Base-by-base conservation (phyloP, 2,329 filamentous ascomycete genomes). In the Cladophialophora exuberans region DNA sequence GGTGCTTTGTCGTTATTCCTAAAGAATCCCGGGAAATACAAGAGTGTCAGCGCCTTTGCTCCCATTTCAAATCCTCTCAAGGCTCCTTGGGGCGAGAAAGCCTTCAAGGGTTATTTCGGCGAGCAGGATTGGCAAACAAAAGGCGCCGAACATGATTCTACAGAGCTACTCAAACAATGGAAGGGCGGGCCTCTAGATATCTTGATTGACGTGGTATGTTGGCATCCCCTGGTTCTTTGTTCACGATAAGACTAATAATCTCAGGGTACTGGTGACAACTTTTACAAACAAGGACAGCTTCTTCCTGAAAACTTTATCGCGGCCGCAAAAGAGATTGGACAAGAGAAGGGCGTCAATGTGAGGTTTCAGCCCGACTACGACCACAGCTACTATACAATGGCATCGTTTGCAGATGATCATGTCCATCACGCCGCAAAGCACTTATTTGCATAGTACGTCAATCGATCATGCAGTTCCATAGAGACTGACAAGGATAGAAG, bases 361-460 rank as follows among this genome's bases (percentile, higher is more conserved):
- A 83, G 93, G 67, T 94, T 93, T 78, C 93, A 96, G 70, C 68
- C 89, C 76, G 91, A 86, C 59, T 97, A 99, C 70, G 94, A 99
- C 72, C 94, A 99, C 76, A 96, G 90, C 60, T 99, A 99, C 77
- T 99, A 85, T 75, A 97, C 96, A 74, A 95, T 99, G 79, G 87
- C 92, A 30, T 85, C 85, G 13, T 99, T 99, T 71, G 83, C 87
- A 38, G 87, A 89, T 67, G 92, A 97, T 65, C 94, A 99, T 73
- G 82, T 97, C 64, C 86, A 90, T 66, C 90, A 95, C 75, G 91
- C 91, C 57, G 93, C 92, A 63, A 96, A 94, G 79, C 86, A 90
- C 70, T 76, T 97, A 52, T 77, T 83, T 65, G 77, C 75, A 68
- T 84, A 83, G 76, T 79, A 76, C 62, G 74, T 73, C 57, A 18